Evolutionary conservation across 2,329 filamentous ascomycete genomes (phyloP).

Genomic region (Westerdykella sp.): DNA sequence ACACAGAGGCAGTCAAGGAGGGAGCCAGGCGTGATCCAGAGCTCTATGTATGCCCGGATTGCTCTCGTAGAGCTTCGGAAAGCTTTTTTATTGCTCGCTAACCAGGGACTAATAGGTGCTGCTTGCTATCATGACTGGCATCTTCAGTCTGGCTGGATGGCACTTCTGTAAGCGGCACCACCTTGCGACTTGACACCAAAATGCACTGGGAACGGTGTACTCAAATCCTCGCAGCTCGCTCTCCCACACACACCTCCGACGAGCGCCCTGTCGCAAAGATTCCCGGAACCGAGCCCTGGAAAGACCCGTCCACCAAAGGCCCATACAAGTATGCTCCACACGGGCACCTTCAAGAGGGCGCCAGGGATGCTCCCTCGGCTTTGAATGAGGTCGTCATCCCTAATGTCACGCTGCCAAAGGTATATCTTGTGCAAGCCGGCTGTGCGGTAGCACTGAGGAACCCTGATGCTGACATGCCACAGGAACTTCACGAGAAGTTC

Average conservation of each 20-base stretch:
- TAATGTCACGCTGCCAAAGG: slow-evolving; percentile 83
- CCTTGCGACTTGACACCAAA: not conserved
- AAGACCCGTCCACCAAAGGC: slow-evolving; percentile 53
- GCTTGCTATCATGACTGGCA: slow-evolving; percentile 81
- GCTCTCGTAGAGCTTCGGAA: no score
- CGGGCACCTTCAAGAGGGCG: slow-evolving; percentile 67
- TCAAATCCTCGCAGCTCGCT: slow-evolving; percentile 54
- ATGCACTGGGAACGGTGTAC: not conserved
- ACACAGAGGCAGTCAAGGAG: slow-evolving; percentile 50
- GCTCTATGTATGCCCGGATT: slow-evolving; percentile 56
- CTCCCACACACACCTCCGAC: slow-evolving; percentile 78
- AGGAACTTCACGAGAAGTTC: slow-evolving; percentile 92
- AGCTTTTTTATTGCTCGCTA: slow-evolving; percentile 10
- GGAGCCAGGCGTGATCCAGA: slow-evolving; percentile 66
- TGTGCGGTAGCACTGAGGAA: not conserved
- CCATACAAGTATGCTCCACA: slow-evolving; percentile 68
- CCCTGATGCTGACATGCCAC: slow-evolving; percentile 4
- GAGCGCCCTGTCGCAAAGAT: slow-evolving; percentile 71
- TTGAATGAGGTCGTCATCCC: slow-evolving; percentile 93
- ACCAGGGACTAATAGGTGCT: slow-evolving; percentile 60
- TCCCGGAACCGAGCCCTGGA: slow-evolving; percentile 83
- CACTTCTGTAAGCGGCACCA: slow-evolving; percentile 61
- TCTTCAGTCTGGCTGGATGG: slow-evolving; percentile 83
- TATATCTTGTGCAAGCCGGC: slow-evolving; percentile 4
- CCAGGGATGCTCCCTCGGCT: slow-evolving; percentile 88